Base-by-base conservation (phyloP, 1,284 basidiomycete genomes). In the Cerrena zonata region DNA sequence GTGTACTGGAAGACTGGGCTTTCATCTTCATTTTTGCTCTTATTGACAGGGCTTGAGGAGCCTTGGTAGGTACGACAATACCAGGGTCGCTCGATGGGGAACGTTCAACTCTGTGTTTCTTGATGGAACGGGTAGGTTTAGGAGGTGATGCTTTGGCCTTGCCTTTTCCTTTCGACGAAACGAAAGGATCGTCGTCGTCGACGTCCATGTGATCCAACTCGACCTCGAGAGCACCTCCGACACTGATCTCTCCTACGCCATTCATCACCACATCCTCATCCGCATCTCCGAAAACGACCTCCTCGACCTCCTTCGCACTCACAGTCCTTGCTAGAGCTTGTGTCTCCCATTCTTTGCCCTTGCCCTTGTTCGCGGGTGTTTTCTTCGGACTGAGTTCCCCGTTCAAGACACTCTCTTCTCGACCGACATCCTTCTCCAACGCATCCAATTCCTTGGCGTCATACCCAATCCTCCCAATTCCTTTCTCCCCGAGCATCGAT, bases 401-500 rank as follows among this genome's bases (percentile, higher is more conserved):
- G 45, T 48, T 48, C 44, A n/a, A n/a, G n/a, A n/a, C n/a, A n/a
- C n/a, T n/a, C n/a, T n/a, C n/a, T 30, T 52, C 21, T 22, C 53
- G 53, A 25, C 50, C 56, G 10, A 51, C 60, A 42, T 63, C 61
- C 23, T 47, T 56, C 51, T 56, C 56, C 39, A 65, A 57, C 47
- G 56, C 54, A 34, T 67, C 62, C 18, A 66, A 58, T 51, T 68
- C 64, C 0, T 56, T 62, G 7, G 59, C 56, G 26, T 71, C 67
- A 37, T 65, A 64, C 18, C 65, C 56, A 12, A 65, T 60, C 23
- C 30, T 34, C 7, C 56, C 56, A 58, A 83, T 59, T 0, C 77
- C 77, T 2, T 79, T 69, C 44, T 77, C 73, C 3, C 78, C 83
- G 0, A 91, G 65, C 23, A 82, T 59, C 36, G 68, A 66, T 44